A percentile compares a stretch with the other conserved stretches of the same genome.
Conservation (phyloP, 1,284 basidiomycete genomes). For the Ganoderma multipileum region DNA sequence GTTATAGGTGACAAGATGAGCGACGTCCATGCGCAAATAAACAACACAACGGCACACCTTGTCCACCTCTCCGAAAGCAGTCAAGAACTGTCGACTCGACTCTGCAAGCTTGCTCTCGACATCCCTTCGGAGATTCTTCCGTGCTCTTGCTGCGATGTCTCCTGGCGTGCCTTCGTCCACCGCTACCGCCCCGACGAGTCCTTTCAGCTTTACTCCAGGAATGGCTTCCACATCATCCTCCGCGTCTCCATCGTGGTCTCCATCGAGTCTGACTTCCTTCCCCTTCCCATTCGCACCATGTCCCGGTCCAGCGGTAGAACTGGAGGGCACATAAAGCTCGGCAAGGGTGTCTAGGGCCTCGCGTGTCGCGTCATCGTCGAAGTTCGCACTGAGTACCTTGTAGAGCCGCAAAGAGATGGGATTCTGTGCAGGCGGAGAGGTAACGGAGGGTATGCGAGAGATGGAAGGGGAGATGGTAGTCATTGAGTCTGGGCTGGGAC, state of each 20-base stretch:
- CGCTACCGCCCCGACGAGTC: slow-evolving; percentile 26
- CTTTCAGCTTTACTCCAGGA: slow-evolving; percentile 23
- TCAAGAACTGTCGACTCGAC: slow-evolving; percentile 82
- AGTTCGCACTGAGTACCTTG: slow-evolving; percentile 87
- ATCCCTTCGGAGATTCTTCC: slow-evolving; percentile 83
- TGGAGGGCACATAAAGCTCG: slow-evolving; percentile 63
- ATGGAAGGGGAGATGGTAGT: slow-evolving; percentile 32
- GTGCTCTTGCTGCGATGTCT: slow-evolving; percentile 70
- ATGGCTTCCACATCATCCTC: slow-evolving; percentile 35
- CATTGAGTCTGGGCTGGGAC: slow-evolving; percentile 23
- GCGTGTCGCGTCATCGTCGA: slow-evolving; percentile 80
- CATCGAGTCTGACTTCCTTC: slow-evolving; percentile 41
- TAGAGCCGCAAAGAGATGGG: slow-evolving; percentile 86
- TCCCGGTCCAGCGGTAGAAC: slow-evolving; percentile 10
- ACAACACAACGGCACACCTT: slow-evolving; percentile 59
- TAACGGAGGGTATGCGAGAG: slow-evolving; percentile 26
- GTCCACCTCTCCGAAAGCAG: slow-evolving; percentile 87
- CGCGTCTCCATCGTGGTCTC: slow-evolving; percentile 33
- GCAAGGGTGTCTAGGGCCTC: slow-evolving; percentile 88
- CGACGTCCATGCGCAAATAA: background rate
- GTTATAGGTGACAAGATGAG: background rate
- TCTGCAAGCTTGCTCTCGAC: slow-evolving; percentile 83
- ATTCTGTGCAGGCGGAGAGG: slow-evolving; percentile 47
- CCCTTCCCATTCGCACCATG: slow-evolving; percentile 30
- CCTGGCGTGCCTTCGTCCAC: slow-evolving; percentile 42